Base-by-base conservation (phyloP, 2,329 filamentous ascomycete species). In the Xylariaceae sp. region DNA sequence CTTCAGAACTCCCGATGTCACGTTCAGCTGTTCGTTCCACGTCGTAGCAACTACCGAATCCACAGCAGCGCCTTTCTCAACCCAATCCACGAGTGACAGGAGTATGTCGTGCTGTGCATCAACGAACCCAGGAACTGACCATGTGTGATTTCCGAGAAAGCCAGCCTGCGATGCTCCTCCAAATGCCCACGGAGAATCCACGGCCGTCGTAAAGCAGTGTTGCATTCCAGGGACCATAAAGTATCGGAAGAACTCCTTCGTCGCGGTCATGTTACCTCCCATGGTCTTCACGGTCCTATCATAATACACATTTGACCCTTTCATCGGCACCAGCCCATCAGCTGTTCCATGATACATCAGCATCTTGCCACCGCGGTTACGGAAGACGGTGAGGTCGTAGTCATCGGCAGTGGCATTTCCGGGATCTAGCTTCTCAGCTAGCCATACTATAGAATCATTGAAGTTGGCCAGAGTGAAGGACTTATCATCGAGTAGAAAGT, bases 171-270 rank as follows among this genome's bases (percentile, higher is more conserved):
- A 59, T 1, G 63, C 60, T 14, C 59, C 64, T 11, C 61, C 69
- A 32, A 75, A 64, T 39, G 70, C 67, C 68, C 69, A 74, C 11
- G 73, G 71, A 12, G 71, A 69, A 44, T 65, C 3, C 14, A 54
- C 54, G 11, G 53, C 44, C 6, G 67, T 65, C 48, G 53, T 35
- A 17, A 54, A 48, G 56, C 78, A 81, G 60, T 81, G 78, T 11
- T 64, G 65, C 74, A 80, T 76, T 0, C 78, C 78, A 0, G 77
- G 76, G n/a, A 82, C 70, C 17, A 66, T 67, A 58, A 81, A 81
- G 56, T 75, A 74, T 0, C 68, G 63, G 62, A 77, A 83, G 60
- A 77, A 77, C 10, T 75, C 70, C 2, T 73, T 75, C 17, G 75
- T 71, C 9, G 46, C 51, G 12, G 58, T 57, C 33, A 62, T 43